A percentile compares a stretch with the other conserved stretches of the same genome.
These are phyloP conservation scores for Sapria himalayana DNA, from an alignment of 345 rosid genomes.

Conservation along the genomic window DNA sequence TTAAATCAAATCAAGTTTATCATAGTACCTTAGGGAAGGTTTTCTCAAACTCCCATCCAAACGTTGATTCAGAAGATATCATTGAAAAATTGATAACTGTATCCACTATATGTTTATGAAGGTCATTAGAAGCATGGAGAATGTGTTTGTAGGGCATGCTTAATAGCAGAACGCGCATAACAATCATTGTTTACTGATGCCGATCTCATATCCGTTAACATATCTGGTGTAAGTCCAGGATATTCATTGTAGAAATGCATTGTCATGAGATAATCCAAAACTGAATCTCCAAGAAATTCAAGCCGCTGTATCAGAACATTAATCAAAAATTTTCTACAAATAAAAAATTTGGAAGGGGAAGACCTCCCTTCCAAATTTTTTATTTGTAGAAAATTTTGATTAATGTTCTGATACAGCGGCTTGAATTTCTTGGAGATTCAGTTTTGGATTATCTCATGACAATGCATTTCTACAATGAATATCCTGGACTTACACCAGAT, in stretches of 20 bases:
- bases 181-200: conserved; percentile 86
- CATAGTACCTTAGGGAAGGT: conserved; percentile 88
- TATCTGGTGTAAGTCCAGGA: conserved; percentile 59
- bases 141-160: conserved; percentile 42
- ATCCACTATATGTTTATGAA: conserved; percentile 26
- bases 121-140: conserved; percentile 45
- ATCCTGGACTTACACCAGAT: conserved; percentile 65
- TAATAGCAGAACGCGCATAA: conserved; percentile 44
- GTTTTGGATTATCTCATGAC: conserved; percentile 71
- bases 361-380: too few relatives aligned
- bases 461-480: conserved; percentile 21
- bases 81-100: conserved; percentile 16
- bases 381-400: too few relatives aligned
- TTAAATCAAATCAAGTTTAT: too few relatives aligned
- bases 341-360: too few relatives aligned
- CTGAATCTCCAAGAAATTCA: conserved; percentile 88
- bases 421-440: conserved; percentile 88
- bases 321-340: too few relatives aligned
- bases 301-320: conserved; percentile 77
- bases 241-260: conserved; percentile 26
- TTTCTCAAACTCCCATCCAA: conserved; percentile 67
- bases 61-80: conserved; percentile 18
- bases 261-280: conserved; percentile 61
- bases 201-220: conserved; percentile 77
- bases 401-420: too few relatives aligned